phyloP scores from a whole-genome alignment of 73 alveolate species.

The Paraurostyla sp. region DNA sequence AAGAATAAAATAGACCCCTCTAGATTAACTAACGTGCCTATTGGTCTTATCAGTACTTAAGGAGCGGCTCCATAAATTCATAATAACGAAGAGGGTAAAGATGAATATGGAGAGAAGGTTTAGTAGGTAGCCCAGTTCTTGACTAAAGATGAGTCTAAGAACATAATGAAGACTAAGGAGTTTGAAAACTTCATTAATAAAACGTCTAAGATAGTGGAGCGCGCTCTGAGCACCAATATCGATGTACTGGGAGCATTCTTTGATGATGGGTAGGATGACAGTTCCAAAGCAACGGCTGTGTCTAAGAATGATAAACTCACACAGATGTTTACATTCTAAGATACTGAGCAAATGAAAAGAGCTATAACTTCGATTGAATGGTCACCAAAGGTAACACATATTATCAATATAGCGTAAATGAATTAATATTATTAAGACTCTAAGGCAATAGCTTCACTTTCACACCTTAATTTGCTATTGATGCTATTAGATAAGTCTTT shows the following conservation, averaged over 20 bases:
- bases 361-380: conserved; percentile 89
- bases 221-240: conserved; percentile 68
- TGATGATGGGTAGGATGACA: conserved; percentile 56
- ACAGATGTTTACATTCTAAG: conserved; percentile 18
- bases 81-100: background rate
- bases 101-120: background rate
- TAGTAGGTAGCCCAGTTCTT: background rate
- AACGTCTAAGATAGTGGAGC: conserved; percentile 74
- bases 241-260: conserved; percentile 62
- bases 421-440: no score
- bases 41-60: background rate
- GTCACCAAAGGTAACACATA: conserved; percentile 91
- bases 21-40: background rate
- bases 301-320: conserved; percentile 40
- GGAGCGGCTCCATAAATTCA: background rate
- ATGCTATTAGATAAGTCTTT: background rate
- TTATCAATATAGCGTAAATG: no score
- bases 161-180: conserved; percentile 54
- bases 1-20: background rate
- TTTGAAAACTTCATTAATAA: conserved; percentile 68
- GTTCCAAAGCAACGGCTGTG: conserved; percentile 16
- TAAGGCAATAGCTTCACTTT: no score
- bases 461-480: background rate
- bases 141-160: conserved; percentile 66
- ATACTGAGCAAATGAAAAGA: conserved; percentile 63